Conservation (phyloP, 2,329 filamentous ascomycete genomes). For the Hypoxylon rubiginosum region DNA sequence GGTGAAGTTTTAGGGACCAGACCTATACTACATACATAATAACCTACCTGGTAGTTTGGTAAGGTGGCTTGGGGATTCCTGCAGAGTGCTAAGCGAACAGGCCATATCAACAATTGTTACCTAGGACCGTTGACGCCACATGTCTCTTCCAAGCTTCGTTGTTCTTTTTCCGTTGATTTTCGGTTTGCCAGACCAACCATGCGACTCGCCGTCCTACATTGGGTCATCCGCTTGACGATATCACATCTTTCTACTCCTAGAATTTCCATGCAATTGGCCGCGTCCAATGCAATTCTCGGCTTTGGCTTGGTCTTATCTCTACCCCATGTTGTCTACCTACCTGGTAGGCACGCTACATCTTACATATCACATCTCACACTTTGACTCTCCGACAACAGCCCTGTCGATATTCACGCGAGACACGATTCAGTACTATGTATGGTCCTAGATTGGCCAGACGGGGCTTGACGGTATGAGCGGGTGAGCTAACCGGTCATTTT, state of each 20-base stretch:
- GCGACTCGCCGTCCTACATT: background rate
- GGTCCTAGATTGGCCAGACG: background rate
- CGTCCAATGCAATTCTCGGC: slow-evolving; percentile 19
- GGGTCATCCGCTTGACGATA: background rate
- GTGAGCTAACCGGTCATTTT: background rate
- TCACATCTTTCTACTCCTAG: background rate
- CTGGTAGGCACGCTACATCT: slow-evolving; percentile 1
- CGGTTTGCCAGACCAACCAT: background rate
- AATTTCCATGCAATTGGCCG: background rate
- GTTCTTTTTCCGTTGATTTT: background rate
- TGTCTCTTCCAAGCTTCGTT: background rate
- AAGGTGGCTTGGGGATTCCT: slow-evolving; percentile 9
- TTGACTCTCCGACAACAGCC: slow-evolving; percentile 1
- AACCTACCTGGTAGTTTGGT: background rate
- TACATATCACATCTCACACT: background rate
- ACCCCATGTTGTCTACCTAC: slow-evolving; percentile 2
- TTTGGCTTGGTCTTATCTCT: slow-evolving; percentile 7
- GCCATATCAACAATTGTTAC: background rate
- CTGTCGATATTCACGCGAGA: slow-evolving; percentile 23
- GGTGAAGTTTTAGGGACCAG: background rate
- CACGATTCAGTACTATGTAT: slow-evolving; percentile 3
- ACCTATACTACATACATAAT: background rate
- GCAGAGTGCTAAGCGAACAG: background rate
- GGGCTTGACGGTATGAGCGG: slow-evolving; percentile 4
- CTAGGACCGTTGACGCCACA: background rate